Percentiles rank a stretch among this genome's conserved stretches.
Conservation (phyloP, 139 green algal species). For the Diplosphaera chodatii region DNA sequence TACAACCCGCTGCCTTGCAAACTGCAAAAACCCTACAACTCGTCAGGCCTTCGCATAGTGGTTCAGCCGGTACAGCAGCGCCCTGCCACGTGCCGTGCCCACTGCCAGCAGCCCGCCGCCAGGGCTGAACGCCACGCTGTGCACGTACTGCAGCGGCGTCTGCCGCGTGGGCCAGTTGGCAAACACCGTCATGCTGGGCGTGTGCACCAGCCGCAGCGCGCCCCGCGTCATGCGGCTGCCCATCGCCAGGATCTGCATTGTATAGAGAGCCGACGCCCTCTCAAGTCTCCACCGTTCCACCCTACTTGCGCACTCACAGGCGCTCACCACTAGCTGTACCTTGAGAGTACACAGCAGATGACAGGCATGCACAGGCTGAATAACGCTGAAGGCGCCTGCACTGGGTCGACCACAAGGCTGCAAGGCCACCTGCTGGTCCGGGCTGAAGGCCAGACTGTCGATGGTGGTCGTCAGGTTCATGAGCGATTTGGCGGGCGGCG, state of each 20-base stretch:
- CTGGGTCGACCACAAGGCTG: too few relatives aligned
- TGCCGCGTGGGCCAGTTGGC: slow-evolving; percentile 85
- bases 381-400: too few relatives aligned
- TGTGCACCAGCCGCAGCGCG: slow-evolving; percentile 81
- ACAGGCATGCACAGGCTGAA: too few relatives aligned
- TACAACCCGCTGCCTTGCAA: too few relatives aligned
- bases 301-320: too few relatives aligned
- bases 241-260: slow-evolving; percentile 77
- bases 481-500: slow-evolving; percentile 42
- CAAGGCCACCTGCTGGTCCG: slow-evolving; percentile 61
- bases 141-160: slow-evolving; percentile 83
- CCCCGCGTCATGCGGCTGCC: slow-evolving; percentile 78
- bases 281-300: too few relatives aligned
- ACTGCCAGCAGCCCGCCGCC: slow-evolving; percentile 76
- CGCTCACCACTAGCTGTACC: too few relatives aligned
- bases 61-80: slow-evolving; percentile 87
- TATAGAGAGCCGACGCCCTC: too few relatives aligned
- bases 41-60: slow-evolving; percentile 53
- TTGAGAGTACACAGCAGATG: too few relatives aligned
- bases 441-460: slow-evolving; percentile 79
- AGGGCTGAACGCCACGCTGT: slow-evolving; percentile 77
- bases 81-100: slow-evolving; percentile 80
- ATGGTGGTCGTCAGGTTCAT: slow-evolving; percentile 82
- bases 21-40: too few relatives aligned
- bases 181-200: slow-evolving; percentile 77